Evolutionary conservation across 164 flowering plant species (phyloP), one percentile per base, ranked within the genome.

Genomic region (Vitis amurensis): DNA sequence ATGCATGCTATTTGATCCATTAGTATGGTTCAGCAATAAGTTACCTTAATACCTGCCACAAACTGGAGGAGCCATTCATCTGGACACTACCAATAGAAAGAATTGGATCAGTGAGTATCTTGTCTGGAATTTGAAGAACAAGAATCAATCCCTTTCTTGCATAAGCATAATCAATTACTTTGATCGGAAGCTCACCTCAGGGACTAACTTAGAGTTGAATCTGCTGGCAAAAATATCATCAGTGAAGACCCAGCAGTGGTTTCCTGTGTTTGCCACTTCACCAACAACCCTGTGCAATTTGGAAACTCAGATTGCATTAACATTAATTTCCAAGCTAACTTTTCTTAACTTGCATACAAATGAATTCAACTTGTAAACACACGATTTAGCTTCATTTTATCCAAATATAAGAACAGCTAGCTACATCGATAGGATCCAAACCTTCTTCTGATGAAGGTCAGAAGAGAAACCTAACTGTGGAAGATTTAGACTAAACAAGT

Each of bases 41-140:
- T 72, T 81, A 93, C 98, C 96, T 90, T 90, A 73, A 94, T 82
- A 59, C 97, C 98, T 12, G 83, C 85, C 17, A 81, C 84, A 78
- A 89, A 81, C 77, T 87, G 96, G 71, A 78, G 81, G 53, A 83
- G 69, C 91, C 91, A 90, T 71, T 90, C 91, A 68, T 84, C 82
- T 27, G 87, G 81, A 68, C 59, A 73, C 97, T 91, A 87, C 29
- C 72, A 69, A 77, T 5, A 53, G 37, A 57, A 66, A 82, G 31
- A 74, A 56, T 50, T 48, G 47, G 37, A 66, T 73, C 56, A 64
- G 11, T 73, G 55, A 51, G 57, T 8, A 48, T 49, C 51, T 15
- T 31, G 23, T 5, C 27, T 9, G 31, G 30, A 13, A 12, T 9
- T 51, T 37, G 7, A 27, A 59, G 37, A 59, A 47, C 0, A 16